Evolutionary conservation across 202 grass and related monocot genomes (phyloP).

Genomic region (Dendrocalamus latiflorus): DNA sequence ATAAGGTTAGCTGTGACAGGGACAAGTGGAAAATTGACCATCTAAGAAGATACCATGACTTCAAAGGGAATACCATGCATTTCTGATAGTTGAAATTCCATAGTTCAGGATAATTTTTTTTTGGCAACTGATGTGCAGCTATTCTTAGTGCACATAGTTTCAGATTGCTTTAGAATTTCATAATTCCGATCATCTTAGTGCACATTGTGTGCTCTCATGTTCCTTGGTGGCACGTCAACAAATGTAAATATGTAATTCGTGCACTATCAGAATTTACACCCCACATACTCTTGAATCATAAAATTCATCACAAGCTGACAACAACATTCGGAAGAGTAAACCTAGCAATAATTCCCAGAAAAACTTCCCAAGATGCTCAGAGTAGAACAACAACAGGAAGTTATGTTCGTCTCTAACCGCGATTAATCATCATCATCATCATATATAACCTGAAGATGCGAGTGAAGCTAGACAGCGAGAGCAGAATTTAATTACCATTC

Average conservation of each 20-base stretch:
- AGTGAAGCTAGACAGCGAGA: background rate
- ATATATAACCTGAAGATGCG: background rate
- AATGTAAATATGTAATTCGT: background rate
- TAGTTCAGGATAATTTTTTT: background rate
- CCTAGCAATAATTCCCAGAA: background rate
- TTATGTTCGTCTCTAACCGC: background rate
- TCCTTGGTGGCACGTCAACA: background rate
- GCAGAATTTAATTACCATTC: slow-evolving; percentile 58
- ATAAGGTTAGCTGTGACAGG: background rate
- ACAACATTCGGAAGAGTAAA: background rate
- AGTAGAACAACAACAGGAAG: background rate
- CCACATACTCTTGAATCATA: background rate
- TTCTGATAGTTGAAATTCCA: background rate
- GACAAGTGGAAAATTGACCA: background rate
- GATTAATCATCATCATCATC: background rate
- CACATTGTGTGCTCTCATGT: background rate
- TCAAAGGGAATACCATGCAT: background rate
- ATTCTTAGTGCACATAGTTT: background rate
- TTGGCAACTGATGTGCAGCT: background rate
- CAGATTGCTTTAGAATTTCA: background rate
- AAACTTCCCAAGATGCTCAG: background rate
- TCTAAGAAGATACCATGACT: background rate
- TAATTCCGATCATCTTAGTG: background rate
- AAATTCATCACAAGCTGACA: background rate
- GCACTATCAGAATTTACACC: background rate